These are phyloP conservation scores for Naematelia encephala DNA, from an alignment of 768 basidiomycete species.

Conservation along the genomic window DNA sequence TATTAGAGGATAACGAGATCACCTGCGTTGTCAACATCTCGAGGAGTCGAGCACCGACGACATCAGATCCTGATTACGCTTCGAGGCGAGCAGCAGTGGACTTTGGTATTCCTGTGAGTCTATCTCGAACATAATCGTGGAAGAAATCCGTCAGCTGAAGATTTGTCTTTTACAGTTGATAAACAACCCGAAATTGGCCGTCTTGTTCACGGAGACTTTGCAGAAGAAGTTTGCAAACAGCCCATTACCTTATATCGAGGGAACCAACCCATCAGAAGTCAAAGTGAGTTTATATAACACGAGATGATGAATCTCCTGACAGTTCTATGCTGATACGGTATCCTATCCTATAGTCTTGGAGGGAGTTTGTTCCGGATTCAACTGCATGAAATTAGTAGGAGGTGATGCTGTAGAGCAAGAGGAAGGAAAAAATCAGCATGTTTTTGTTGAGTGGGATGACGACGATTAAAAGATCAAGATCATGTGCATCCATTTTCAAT, in stretches of 20 bases:
- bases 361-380: conserved; percentile 57
- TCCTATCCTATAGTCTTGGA: conserved; percentile 60
- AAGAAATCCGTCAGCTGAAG: too few species aligned
- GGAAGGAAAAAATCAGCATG: too few species aligned
- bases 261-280: conserved; percentile 84
- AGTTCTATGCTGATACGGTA: background rate
- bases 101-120: conserved; percentile 66
- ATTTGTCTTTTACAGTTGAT: conserved; percentile 59
- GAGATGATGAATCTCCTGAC: too few species aligned
- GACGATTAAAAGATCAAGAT: too few species aligned
- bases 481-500: too few species aligned
- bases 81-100: conserved; percentile 93
- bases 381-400: too few species aligned
- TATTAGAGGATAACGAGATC: conserved; percentile 81
- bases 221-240: conserved; percentile 37
- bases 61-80: conserved; percentile 91
- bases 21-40: conserved; percentile 92
- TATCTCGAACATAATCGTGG: background rate
- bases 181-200: conserved; percentile 83
- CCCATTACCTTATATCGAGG: conserved; percentile 68
- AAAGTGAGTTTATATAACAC: conserved; percentile 16
- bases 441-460: too few species aligned
- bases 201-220: conserved; percentile 84
- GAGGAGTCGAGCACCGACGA: conserved; percentile 67
- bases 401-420: too few species aligned